A percentile compares a stretch with the other conserved stretches of the same genome.
phyloP scores from a whole-genome alignment of 2,329 filamentous ascomycete genomes.

The Fusarium protoensiforme region DNA sequence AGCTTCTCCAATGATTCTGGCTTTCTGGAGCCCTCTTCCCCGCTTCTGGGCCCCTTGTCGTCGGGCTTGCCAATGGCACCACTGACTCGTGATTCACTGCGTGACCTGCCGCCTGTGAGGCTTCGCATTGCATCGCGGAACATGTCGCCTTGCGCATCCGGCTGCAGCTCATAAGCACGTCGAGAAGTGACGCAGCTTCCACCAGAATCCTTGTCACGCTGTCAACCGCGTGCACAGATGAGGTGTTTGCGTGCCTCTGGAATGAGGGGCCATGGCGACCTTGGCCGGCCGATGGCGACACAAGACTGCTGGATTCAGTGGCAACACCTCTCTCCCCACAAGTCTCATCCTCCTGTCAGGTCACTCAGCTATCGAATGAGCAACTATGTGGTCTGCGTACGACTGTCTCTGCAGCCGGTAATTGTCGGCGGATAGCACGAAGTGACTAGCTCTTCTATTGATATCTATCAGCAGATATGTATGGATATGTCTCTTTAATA shows the following conservation, averaged over 20 bases:
- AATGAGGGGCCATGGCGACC: conserved; percentile 17
- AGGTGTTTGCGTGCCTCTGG: conserved; percentile 1
- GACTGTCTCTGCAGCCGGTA: conserved; percentile 2
- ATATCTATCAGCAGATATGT: background rate
- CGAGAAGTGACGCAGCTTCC: conserved; percentile 33
- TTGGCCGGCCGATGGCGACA: conserved; percentile 19
- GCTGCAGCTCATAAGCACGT: conserved; percentile 19
- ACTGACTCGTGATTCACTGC: conserved; percentile 27
- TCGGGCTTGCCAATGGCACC: conserved; percentile 31
- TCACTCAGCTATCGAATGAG: conserved; percentile 7
- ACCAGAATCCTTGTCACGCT: conserved; percentile 16
- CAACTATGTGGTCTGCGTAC: background rate
- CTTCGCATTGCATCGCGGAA: conserved; percentile 29
- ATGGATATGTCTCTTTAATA: conserved; percentile 14
- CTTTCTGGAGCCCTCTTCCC: background rate
- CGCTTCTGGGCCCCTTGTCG: conserved; percentile 17
- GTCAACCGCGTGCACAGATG: conserved; percentile 15
- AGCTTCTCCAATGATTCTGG: conserved; percentile 8
- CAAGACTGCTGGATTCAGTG: conserved; percentile 1
- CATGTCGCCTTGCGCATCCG: conserved; percentile 18
- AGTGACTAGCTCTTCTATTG: conserved; percentile 4
- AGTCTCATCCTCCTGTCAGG: conserved; percentile 8
- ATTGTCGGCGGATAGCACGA: conserved; percentile 14
- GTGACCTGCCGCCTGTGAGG: conserved; percentile 24
- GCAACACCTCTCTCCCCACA: conserved; percentile 14